Conservation (phyloP, 805 yeast genomes). For the Yarrowia sp. region DNA sequence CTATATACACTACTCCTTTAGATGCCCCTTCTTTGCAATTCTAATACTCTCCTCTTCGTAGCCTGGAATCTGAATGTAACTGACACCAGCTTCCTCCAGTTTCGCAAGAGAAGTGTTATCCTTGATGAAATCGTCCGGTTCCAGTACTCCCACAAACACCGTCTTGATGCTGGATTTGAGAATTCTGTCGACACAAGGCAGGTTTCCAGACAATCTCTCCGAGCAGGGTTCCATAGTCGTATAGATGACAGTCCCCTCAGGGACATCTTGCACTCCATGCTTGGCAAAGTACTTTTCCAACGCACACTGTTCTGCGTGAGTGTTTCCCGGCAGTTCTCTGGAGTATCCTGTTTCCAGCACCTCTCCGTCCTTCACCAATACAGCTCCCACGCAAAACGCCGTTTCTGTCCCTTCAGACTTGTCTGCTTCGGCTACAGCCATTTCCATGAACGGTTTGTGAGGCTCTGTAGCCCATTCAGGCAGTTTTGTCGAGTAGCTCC, state of each 20-base stretch:
- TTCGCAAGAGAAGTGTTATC: conserved; percentile 68
- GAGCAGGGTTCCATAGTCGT: conserved; percentile 99
- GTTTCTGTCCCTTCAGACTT: conserved; percentile 83
- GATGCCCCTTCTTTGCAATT: conserved; percentile 79
- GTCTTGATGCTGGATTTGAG: conserved; percentile 65
- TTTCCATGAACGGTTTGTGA: conserved; percentile 67
- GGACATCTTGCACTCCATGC: conserved; percentile 55
- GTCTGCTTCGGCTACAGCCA: conserved; percentile 78
- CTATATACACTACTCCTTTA: background rate
- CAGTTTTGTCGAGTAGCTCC: conserved; percentile 77
- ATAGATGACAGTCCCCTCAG: conserved; percentile 79
- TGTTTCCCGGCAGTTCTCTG: conserved; percentile 89
- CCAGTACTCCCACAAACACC: conserved; percentile 89
- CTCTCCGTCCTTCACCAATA: conserved; percentile 67
- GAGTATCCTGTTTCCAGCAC: conserved; percentile 86
- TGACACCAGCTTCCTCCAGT: conserved; percentile 64
- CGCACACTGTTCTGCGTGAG: conserved; percentile 98
- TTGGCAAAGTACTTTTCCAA: conserved; percentile 68
- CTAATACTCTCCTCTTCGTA: conserved; percentile 71
- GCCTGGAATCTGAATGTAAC: conserved; percentile 83
- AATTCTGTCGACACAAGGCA: conserved; percentile 86
- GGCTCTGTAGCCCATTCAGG: conserved; percentile 83
- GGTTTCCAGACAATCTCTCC: conserved; percentile 83
- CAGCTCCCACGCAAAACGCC: conserved; percentile 95
- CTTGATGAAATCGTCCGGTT: conserved; percentile 88